Conservation (phyloP, 2,329 filamentous ascomycete genomes). For the Pseudocercospora eumusae region DNA sequence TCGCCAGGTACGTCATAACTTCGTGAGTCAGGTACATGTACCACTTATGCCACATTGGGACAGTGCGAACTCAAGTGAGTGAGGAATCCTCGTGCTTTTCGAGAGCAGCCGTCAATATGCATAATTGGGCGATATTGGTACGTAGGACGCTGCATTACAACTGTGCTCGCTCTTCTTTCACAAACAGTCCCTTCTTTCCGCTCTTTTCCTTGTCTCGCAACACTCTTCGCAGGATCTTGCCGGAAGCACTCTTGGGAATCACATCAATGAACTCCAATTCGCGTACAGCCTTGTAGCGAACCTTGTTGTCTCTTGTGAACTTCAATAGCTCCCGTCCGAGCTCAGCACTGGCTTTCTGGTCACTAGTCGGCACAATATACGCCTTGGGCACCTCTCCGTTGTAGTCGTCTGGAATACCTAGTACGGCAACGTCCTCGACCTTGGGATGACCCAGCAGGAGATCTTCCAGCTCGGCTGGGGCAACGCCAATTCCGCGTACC, state of each 20-base stretch:
- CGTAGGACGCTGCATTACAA: constrained; percentile 24
- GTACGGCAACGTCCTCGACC: constrained; percentile 53
- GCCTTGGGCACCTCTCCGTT: constrained; percentile 41
- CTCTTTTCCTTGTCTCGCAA: constrained; percentile 46
- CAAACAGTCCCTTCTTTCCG: constrained; percentile 38
- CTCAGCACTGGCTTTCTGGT: constrained; percentile 39
- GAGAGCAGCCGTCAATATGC: not conserved
- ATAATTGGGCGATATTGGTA: not conserved
- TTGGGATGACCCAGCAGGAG: constrained; percentile 51
- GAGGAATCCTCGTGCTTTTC: not conserved
- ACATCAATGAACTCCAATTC: constrained; percentile 46
- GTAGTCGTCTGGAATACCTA: constrained; percentile 44
- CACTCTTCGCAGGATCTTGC: constrained; percentile 44
- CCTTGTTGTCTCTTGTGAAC: constrained; percentile 46
- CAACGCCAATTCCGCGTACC: constrained; percentile 57
- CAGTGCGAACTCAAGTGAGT: constrained; percentile 5
- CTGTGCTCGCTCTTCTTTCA: constrained; percentile 40
- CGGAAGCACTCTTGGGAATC: constrained; percentile 40
- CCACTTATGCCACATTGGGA: not conserved
- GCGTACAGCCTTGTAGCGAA: constrained; percentile 51
- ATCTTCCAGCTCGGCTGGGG: constrained; percentile 54
- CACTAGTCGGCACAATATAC: constrained; percentile 39
- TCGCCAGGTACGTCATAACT: not conserved
- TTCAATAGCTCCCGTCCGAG: constrained; percentile 42
- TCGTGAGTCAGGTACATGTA: not conserved